Evolutionary conservation across 371 early-diverging fungal genomes (phyloP), one percentile per base, ranked within the genome.

Genomic region (Mortierella sp.): DNA sequence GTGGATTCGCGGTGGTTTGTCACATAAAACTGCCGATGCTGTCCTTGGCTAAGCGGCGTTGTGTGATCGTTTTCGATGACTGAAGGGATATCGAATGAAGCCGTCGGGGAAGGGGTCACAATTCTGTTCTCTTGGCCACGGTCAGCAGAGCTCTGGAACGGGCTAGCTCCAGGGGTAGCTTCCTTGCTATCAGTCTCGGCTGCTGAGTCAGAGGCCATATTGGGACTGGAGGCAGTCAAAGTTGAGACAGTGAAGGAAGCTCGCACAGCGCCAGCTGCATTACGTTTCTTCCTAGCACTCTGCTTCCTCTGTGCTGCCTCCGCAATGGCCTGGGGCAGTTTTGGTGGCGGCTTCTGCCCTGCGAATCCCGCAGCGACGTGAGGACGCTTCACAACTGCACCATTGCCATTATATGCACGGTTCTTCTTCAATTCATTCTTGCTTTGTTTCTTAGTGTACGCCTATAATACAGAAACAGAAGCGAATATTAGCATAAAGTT

Each of bases 331-430:
- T 80, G 81, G 4, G 81, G 81, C 40, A 80, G 49, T 19, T 80
- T 80, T n/a, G 81, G 81, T 43, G 81, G 81, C 13, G 81, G 80
- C 26, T 80, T 80, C 28, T 80, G 81, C 13, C 75, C 75, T 3
- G 74, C 81, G 35, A 80, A 80, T 17, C 81, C 81, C 0, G 81
- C 81, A 15, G 81, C 81, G 1, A 80, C 81, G 47, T 80, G 81
- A 13, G 81, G 81, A 13, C 81, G 68, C 51, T 80, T 80, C 23
- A 68, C 65, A 28, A 57, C 31, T n/a, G 32, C 22, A 2, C 72
- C 70, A 5, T 60, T 63, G 37, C 29, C 64, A 47, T 53, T 78
- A 35, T 42, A 61, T 22, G n/a, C 23, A 37, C 31, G 54, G n/a
- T 37, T 15, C 58, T 65, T 68, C 35, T 53, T 72, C 8, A 40